Conservation (phyloP, 495 filamentous ascomycete species). For the Sabuloglossum arenarium region DNA sequence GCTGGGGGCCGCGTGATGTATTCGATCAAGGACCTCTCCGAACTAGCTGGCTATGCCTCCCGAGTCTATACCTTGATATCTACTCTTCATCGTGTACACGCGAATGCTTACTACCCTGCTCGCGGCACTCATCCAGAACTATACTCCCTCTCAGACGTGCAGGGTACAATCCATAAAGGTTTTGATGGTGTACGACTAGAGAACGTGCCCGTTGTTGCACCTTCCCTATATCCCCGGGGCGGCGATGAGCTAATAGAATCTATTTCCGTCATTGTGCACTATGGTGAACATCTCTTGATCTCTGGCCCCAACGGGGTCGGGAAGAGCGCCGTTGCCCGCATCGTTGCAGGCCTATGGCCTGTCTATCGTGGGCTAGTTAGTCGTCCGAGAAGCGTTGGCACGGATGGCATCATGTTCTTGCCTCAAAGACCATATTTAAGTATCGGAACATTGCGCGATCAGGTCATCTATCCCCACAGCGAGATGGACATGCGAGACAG, state of each 20-base stretch:
- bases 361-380: constrained; percentile 83
- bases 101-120: constrained; percentile 57
- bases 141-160: constrained; percentile 73
- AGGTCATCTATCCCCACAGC: constrained; percentile 94
- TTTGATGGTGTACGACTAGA: constrained; percentile 91
- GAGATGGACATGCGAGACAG: constrained; percentile 83
- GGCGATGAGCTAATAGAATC: constrained; percentile 83
- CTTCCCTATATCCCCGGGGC: constrained; percentile 58
- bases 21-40: constrained; percentile 92
- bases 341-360: constrained; percentile 89
- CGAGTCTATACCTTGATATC: constrained; percentile 90
- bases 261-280: constrained; percentile 66
- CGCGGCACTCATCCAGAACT: constrained; percentile 51
- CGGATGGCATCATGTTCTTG: constrained; percentile 94
- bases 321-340: constrained; percentile 73
- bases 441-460: constrained; percentile 86
- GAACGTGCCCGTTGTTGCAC: constrained; percentile 81
- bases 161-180: constrained; percentile 80
- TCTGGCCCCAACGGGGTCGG: constrained; percentile 91
- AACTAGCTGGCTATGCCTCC: constrained; percentile 86
- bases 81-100: constrained; percentile 83
- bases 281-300: constrained; percentile 83
- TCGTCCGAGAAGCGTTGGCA: constrained; percentile 55
- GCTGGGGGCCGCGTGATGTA: constrained; percentile 98
- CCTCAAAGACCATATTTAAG: constrained; percentile 87